Percentiles rank a stretch among this genome's conserved stretches.
Evolutionary conservation across 371 early-diverging fungal genomes (phyloP).

Genomic region (Cokeromyces recurvatus): DNA sequence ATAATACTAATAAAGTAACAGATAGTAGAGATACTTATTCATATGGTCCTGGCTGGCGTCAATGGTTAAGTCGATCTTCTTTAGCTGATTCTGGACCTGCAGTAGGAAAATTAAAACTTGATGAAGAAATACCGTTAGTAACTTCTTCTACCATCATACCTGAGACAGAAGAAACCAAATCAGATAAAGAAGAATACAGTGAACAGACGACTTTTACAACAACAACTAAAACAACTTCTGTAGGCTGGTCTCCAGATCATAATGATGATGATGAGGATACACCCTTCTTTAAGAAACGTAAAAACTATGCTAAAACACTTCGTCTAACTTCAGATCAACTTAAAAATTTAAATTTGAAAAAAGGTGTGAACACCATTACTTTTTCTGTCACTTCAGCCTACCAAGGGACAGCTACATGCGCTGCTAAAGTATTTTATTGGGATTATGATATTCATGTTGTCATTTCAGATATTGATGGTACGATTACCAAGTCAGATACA

Average conservation of each 20-base stretch:
- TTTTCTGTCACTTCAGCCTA: constrained; percentile 81
- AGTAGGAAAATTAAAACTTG: not conserved
- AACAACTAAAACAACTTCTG: constrained; percentile 39
- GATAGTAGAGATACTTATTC: constrained; percentile 28
- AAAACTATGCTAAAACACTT: constrained; percentile 82
- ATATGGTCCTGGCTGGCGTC: constrained; percentile 40
- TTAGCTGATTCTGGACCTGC: constrained; percentile 12
- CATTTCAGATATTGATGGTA: constrained; percentile 99
- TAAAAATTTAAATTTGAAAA: constrained; percentile 72
- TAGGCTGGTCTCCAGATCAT: constrained; percentile 36
- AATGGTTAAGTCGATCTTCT: constrained; percentile 46
- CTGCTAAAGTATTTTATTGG: constrained; percentile 89
- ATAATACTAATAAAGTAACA: constrained; percentile 4
- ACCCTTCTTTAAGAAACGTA: constrained; percentile 13
- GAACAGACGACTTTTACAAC: constrained; percentile 38
- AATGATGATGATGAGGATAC: constrained; percentile 11
- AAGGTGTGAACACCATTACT: constrained; percentile 87
- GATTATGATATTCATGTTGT: constrained; percentile 83
- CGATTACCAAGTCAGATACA: constrained; percentile 98
- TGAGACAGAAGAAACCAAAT: not conserved
- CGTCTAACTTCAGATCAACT: constrained; percentile 92
- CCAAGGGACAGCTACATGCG: constrained; percentile 73
- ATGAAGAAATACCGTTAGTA: not conserved
- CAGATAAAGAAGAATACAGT: not conserved
- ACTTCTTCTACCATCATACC: not conserved